These are phyloP conservation scores for Lentinula guzmanii DNA, from an alignment of 768 basidiomycete genomes.

Conservation along the genomic window DNA sequence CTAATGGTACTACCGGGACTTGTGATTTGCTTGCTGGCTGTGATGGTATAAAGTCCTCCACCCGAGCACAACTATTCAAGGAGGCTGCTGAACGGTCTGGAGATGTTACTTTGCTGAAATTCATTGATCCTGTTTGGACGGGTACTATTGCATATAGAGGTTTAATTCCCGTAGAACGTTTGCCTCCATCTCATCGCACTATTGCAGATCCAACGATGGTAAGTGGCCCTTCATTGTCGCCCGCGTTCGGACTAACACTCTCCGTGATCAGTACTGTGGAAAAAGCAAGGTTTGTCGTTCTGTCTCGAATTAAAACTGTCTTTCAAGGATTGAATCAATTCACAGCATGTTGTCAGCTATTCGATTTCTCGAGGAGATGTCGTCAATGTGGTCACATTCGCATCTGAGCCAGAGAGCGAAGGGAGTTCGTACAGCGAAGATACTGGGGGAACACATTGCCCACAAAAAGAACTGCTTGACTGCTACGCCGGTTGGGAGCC, in stretches of 20 bases:
- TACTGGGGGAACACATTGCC: conserved; percentile 26
- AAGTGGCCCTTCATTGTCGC: conserved; percentile 1
- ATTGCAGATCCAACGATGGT: conserved; percentile 39
- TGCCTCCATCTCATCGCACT: conserved; percentile 26
- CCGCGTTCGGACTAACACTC: conserved; percentile 1
- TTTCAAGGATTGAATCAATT: background rate
- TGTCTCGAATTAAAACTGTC: background rate
- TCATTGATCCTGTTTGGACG: conserved; percentile 39
- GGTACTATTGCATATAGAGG: conserved; percentile 40
- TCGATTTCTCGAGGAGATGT: conserved; percentile 36
- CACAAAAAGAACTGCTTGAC: conserved; percentile 24
- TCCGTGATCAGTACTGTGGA: conserved; percentile 35
- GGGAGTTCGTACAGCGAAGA: conserved; percentile 16
- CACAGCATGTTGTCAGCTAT: conserved; percentile 43
- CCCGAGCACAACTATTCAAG: conserved; percentile 24
- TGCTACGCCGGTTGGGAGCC: conserved; percentile 27
- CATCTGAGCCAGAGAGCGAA: conserved; percentile 28
- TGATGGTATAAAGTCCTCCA: conserved; percentile 36
- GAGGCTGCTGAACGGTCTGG: conserved; percentile 17
- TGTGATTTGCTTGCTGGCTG: conserved; percentile 40
- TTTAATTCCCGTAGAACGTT: conserved; percentile 32
- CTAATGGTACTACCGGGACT: conserved; percentile 24
- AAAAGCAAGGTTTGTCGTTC: conserved; percentile 31
- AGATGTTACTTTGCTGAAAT: conserved; percentile 21
- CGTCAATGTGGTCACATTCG: conserved; percentile 39